phyloP scores from a whole-genome alignment of 306 rosid genomes.

The Acacia crassicarpa region DNA sequence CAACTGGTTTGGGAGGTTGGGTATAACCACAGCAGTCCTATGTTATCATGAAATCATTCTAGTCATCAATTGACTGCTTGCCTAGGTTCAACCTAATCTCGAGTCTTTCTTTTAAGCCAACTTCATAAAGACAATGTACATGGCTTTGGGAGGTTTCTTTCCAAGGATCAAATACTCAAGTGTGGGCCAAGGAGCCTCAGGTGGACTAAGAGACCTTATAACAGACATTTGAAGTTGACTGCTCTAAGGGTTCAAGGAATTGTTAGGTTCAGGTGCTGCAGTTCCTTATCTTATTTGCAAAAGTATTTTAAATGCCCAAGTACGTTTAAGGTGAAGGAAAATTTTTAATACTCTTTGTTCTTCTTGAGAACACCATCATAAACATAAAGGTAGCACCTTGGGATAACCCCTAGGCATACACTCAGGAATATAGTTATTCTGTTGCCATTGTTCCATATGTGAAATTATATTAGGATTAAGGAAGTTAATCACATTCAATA shows the following conservation, averaged over 20 bases:
- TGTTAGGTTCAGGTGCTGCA: background rate
- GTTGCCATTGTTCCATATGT: background rate
- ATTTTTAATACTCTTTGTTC: background rate
- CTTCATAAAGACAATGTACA: background rate
- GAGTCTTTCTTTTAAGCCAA: background rate
- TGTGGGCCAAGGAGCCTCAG: background rate
- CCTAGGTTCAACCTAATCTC: background rate
- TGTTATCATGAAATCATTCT: too few relatives aligned
- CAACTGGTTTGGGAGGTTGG: too few relatives aligned
- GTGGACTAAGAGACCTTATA: background rate
- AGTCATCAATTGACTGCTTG: background rate
- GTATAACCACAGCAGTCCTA: too few relatives aligned
- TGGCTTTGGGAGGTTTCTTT: background rate
- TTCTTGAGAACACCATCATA: background rate
- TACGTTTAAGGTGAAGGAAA: background rate
- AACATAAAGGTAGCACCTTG: background rate
- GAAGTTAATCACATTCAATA: background rate
- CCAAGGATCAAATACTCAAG: background rate
- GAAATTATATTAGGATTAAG: background rate
- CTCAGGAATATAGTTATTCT: background rate
- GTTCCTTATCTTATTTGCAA: background rate
- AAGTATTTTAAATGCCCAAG: background rate
- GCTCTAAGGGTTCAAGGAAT: background rate
- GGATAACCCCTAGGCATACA: background rate
- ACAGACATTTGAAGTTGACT: background rate